Evolutionary conservation across 2,329 filamentous ascomycete genomes (phyloP).

Genomic region (Fusarium sp.): DNA sequence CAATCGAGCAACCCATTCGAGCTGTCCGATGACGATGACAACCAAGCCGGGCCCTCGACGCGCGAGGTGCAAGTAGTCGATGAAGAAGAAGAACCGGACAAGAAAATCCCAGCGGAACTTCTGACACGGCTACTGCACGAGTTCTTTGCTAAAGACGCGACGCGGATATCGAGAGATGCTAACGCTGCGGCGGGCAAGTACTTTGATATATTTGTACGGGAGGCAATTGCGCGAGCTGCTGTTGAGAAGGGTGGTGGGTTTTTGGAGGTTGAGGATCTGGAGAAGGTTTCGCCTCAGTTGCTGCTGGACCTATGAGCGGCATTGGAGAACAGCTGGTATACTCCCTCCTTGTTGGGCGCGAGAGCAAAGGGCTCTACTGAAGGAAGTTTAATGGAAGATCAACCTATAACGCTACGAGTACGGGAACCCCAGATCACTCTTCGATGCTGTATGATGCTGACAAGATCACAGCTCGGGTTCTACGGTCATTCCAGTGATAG

Average conservation of each 20-base stretch:
- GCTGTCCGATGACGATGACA: constrained; percentile 49
- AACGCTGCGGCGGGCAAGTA: constrained; percentile 84
- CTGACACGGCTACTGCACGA: constrained; percentile 82
- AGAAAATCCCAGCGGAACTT: constrained; percentile 76
- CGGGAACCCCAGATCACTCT: neutral
- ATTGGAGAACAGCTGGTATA: neutral
- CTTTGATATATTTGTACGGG: constrained; percentile 89
- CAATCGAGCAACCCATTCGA: constrained; percentile 53
- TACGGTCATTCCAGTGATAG: neutral
- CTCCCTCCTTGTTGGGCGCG: neutral
- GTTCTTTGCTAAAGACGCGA: constrained; percentile 78
- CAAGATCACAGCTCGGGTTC: neutral
- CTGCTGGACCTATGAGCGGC: constrained; percentile 79
- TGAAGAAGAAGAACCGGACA: constrained; percentile 51
- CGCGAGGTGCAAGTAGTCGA: constrained; percentile 40
- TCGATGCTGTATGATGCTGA: neutral
- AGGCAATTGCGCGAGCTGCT: constrained; percentile 83
- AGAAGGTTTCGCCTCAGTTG: constrained; percentile 86
- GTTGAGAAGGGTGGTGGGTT: constrained; percentile 77
- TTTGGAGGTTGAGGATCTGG: constrained; percentile 88
- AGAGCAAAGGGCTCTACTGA: neutral
- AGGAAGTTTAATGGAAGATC: neutral
- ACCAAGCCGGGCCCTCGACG: constrained; percentile 18
- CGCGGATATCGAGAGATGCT: constrained; percentile 80
- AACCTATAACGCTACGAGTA: neutral